Evolutionary conservation across 306 rosid species (phyloP).

Genomic region (Cajanus cajan): DNA sequence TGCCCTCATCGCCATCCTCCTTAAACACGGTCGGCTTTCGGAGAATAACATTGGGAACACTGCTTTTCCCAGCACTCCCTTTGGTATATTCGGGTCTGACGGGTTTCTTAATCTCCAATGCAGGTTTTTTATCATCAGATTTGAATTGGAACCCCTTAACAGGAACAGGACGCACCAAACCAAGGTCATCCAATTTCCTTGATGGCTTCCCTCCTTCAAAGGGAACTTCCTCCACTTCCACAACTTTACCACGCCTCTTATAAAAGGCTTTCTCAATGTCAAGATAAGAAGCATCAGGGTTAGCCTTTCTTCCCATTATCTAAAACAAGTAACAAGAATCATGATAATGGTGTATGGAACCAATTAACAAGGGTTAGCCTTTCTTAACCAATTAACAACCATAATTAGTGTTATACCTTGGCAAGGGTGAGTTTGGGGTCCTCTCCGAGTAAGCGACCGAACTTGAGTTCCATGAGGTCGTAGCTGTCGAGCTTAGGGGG

Average conservation of each 20-base stretch:
- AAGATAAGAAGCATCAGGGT: conserved; percentile 74
- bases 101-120: conserved; percentile 51
- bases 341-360: background rate
- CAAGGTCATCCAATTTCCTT: conserved; percentile 50
- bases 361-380: background rate
- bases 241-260: conserved; percentile 70
- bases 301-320: conserved; percentile 85
- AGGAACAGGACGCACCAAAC: conserved; percentile 74
- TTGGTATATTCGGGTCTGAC: conserved; percentile 32
- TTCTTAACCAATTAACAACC: too few species aligned
- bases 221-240: conserved; percentile 70
- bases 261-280: conserved; percentile 83
- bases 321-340: conserved; percentile 42
- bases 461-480: conserved; percentile 89
- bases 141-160: conserved; percentile 49
- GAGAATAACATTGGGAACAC: conserved; percentile 77
- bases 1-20: conserved; percentile 48
- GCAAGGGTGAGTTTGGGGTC: conserved; percentile 94
- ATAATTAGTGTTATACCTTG: conserved; percentile 51
- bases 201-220: conserved; percentile 44
- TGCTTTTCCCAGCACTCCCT: conserved; percentile 38
- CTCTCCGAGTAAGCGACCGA: conserved; percentile 87
- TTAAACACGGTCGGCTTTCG: conserved; percentile 64
- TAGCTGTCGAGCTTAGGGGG: conserved; percentile 51
- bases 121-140: conserved; percentile 43